These are phyloP conservation scores for Hebeloma cylindrosporum DNA, from an alignment of 768 basidiomycete species.

Conservation along the genomic window DNA sequence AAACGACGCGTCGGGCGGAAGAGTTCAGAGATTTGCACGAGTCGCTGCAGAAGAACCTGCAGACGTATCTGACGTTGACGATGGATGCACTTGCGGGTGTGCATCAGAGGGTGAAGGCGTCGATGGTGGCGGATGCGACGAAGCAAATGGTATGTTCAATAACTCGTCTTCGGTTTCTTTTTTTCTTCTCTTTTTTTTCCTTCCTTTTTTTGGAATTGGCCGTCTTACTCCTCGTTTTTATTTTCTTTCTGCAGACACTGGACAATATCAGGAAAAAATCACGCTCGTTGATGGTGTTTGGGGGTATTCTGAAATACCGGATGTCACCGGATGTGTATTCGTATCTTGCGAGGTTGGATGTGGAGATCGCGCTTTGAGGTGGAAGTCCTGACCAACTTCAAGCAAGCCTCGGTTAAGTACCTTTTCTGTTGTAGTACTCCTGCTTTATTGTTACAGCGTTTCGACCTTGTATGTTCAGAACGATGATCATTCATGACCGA, in stretches of 20 bases:
- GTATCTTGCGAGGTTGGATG: conserved; percentile 81
- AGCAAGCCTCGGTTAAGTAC: too few relatives aligned
- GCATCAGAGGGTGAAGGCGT: conserved; percentile 74
- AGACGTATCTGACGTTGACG: conserved; percentile 81
- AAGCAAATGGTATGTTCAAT: conserved; percentile 81
- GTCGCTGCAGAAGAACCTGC: conserved; percentile 85
- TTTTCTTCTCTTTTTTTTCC: conserved; percentile 4
- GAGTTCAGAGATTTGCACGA: conserved; percentile 89
- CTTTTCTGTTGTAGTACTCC: too few relatives aligned
- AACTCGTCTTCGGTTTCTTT: too few relatives aligned
- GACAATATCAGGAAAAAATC: conserved; percentile 73
- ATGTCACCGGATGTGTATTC: conserved; percentile 91
- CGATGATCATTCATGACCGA: too few relatives aligned
- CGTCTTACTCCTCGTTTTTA: conserved; percentile 12
- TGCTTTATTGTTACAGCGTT: too few relatives aligned
- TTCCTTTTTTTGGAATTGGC: conserved; percentile 7
- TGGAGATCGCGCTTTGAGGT: conserved; percentile 73
- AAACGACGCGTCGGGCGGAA: conserved; percentile 83
- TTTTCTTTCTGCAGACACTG: conserved; percentile 48
- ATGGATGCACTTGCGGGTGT: conserved; percentile 91
- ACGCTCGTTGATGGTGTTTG: conserved; percentile 84
- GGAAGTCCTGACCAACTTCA: neutral
- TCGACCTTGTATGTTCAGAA: too few relatives aligned
- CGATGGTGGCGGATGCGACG: conserved; percentile 69
- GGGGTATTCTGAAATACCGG: conserved; percentile 83